Evolutionary conservation across 2,329 filamentous ascomycete genomes (phyloP), one percentile per base, ranked within the genome.

Genomic region (Colletotrichum falcatum): DNA sequence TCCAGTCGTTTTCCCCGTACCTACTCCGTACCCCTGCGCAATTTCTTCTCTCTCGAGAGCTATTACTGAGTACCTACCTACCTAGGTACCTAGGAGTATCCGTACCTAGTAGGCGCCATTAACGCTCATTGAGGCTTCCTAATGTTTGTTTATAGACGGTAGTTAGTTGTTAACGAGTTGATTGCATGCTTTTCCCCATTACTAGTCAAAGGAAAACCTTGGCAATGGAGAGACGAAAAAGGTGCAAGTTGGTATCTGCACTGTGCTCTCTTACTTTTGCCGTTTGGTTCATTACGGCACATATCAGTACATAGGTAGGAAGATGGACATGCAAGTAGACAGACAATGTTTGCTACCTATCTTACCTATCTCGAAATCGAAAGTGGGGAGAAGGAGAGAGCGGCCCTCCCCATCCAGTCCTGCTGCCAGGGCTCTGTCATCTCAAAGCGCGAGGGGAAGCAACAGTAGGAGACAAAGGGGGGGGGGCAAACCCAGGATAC

Each of bases 341-440:
- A 51, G 23, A 51, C 16, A 20, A 16, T 16, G 37, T 1, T 11
- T 12, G 35, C 35, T 39, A 18, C 37, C 9, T 37, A 37, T 49
- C 46, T 3, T 49, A 26, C 46, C 7, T n/a, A 2, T 23, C 11
- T 49, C 14, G 7, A 51, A 16, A 26, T 51, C 26, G 6, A 28
- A 23, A 8, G 46, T 28, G 46, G 46, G 12, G 46, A 30, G n/a
- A 9, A 26, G 46, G 28, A 33, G 30, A 33, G 30, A 3, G 30
- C 20, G 20, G 56, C 35, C 37, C 64, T 54, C 48, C 11, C 11
- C 48, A 58, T 8, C 35, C 61, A 48, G 53, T 65, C 61, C 61
- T 53, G 35, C 23, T 28, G 55, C 39, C 55, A 56, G 48, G 39
- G 63, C 48, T 70, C 66, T 56, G 56, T 61, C 49, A 58, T 66